Conservation (phyloP, 768 basidiomycete genomes). For the Pisolithus microcarpus region DNA sequence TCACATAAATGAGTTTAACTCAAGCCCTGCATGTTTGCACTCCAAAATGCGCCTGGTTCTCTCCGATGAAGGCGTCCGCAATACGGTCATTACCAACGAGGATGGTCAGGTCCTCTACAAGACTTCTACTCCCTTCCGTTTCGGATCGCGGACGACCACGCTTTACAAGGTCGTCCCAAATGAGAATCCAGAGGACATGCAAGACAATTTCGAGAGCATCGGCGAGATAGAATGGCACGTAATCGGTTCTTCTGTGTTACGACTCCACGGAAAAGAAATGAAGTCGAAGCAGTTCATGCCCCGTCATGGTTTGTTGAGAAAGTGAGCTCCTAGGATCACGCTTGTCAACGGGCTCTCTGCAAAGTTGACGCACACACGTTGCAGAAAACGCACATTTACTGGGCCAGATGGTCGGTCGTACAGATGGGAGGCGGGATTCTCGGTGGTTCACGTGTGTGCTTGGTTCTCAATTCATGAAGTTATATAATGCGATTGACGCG, state of each 20-base stretch:
- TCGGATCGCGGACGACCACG: slow-evolving; percentile 15
- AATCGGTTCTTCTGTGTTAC: slow-evolving; percentile 23
- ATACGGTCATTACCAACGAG: slow-evolving; percentile 18
- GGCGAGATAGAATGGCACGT: slow-evolving; percentile 31
- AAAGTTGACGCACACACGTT: neutral
- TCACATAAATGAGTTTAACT: neutral
- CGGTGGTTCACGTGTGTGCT: neutral
- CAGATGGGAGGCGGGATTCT: slow-evolving; percentile 23
- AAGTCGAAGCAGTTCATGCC: slow-evolving; percentile 21
- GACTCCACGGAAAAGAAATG: slow-evolving; percentile 20
- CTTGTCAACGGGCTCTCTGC: no score
- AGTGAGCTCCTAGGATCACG: slow-evolving; percentile 11
- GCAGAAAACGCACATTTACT: slow-evolving; percentile 23
- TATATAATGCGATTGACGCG: neutral
- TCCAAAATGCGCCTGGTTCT: slow-evolving; percentile 15
- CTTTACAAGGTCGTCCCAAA: slow-evolving; percentile 20
- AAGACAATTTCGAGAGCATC: slow-evolving; percentile 24
- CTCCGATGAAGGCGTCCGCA: slow-evolving; percentile 16
- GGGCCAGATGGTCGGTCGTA: slow-evolving; percentile 28
- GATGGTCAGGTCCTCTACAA: slow-evolving; percentile 25
- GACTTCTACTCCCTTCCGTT: slow-evolving; percentile 16
- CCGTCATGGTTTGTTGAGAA: slow-evolving; percentile 13
- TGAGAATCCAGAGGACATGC: slow-evolving; percentile 16
- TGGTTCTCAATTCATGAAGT: neutral
- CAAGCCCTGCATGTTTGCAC: neutral